Percentiles rank a stretch among this genome's conserved stretches.
phyloP scores from a whole-genome alignment of 2,329 filamentous ascomycete species.

The Emergomyces pasteurianus region DNA sequence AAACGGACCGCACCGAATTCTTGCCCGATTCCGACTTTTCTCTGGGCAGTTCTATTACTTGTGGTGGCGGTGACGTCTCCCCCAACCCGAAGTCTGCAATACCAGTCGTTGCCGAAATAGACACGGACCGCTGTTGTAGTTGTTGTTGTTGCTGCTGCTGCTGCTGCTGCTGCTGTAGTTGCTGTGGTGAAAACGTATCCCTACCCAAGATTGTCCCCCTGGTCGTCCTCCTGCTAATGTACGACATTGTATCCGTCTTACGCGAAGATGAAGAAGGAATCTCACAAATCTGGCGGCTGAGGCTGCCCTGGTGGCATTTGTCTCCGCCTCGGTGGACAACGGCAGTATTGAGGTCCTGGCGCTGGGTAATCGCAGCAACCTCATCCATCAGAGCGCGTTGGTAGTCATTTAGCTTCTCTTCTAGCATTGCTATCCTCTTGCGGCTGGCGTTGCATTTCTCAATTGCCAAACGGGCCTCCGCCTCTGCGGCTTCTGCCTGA shows the following conservation, averaged over 20 bases:
- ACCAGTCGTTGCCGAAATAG: neutral
- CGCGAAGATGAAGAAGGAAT: neutral
- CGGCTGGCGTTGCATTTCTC: neutral
- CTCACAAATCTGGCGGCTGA: neutral
- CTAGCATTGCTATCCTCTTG: neutral
- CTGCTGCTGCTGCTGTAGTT: neutral
- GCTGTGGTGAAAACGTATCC: neutral
- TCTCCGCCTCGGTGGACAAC: neutral
- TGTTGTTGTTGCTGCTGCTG: neutral
- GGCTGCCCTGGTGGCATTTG: neutral
- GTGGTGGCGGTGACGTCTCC: neutral
- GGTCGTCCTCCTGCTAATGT: neutral
- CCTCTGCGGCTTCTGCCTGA: neutral
- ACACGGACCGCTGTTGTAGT: neutral
- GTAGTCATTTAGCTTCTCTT: neutral
- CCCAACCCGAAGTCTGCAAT: neutral
- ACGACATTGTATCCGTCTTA: neutral
- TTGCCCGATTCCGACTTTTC: neutral
- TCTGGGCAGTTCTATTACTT: neutral
- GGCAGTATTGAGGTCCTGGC: neutral
- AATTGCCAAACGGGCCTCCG: neutral
- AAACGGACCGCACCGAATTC: slow-evolving; percentile 1
- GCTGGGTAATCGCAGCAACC: neutral
- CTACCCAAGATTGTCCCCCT: neutral
- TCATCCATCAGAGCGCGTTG: neutral